A percentile compares a stretch with the other conserved stretches of the same genome.
These are phyloP conservation scores for Coleophoma cylindrospora DNA, from an alignment of 2,329 filamentous ascomycete genomes.

Conservation along the genomic window DNA sequence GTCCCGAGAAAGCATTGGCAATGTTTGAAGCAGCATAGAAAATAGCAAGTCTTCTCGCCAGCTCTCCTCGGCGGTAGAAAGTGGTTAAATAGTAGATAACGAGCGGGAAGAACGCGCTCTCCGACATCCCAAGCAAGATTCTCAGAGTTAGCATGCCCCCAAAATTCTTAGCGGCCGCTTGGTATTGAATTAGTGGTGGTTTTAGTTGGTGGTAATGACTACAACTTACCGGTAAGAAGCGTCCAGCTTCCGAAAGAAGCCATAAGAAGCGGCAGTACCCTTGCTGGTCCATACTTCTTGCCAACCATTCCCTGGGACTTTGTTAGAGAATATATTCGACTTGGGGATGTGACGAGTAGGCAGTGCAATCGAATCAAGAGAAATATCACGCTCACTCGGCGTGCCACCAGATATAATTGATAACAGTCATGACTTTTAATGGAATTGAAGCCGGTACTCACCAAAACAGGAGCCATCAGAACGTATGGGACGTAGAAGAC, in stretches of 20 bases:
- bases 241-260: conserved; percentile 62
- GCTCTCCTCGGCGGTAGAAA: conserved; percentile 68
- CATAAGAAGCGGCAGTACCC: conserved; percentile 65
- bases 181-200: conserved; percentile 11
- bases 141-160: conserved; percentile 53
- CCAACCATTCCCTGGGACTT: conserved; percentile 49
- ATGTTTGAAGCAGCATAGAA: conserved; percentile 76
- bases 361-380: too few relatives aligned
- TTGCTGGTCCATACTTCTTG: conserved; percentile 61
- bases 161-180: conserved; percentile 52
- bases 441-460: conserved; percentile 11
- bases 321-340: conserved; percentile 1
- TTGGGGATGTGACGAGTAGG: not conserved
- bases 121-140: conserved; percentile 40
- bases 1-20: conserved; percentile 56
- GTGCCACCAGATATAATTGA: too few relatives aligned
- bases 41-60: conserved; percentile 64
- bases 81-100: conserved; percentile 53
- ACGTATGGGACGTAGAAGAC: conserved; percentile 77
- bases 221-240: conserved; percentile 29
- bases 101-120: conserved; percentile 65
- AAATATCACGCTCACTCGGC: too few relatives aligned
- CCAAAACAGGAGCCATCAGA: conserved; percentile 59
- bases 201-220: conserved; percentile 20
- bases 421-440: too few relatives aligned